Evolutionary conservation across 306 rosid genomes (phyloP).

Genomic region (Bauhinia variegata): DNA sequence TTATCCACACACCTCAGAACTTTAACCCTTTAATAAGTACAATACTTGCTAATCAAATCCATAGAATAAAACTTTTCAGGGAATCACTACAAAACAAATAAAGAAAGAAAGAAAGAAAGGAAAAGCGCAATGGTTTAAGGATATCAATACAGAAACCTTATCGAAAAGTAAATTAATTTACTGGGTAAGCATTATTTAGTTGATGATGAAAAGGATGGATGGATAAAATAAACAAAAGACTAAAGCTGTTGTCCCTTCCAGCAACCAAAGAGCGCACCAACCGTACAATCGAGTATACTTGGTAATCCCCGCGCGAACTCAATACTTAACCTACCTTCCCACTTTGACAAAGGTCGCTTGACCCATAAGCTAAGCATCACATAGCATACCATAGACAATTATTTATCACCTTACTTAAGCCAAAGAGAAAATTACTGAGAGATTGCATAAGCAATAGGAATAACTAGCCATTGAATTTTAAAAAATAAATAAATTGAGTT

Average conservation of each 20-base stretch:
- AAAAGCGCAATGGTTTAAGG: conserved; percentile 11
- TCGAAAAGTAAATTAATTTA: conserved; percentile 10
- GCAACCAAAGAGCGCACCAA: conserved; percentile 48
- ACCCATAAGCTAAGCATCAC: conserved; percentile 45
- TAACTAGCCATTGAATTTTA: too few relatives aligned
- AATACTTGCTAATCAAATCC: not conserved
- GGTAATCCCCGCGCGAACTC: not conserved
- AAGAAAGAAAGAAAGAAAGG: too few relatives aligned
- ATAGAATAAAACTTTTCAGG: conserved; percentile 1
- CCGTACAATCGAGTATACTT: too few relatives aligned
- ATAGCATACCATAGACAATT: not conserved
- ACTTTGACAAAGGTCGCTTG: conserved; percentile 42
- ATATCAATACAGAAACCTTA: not conserved
- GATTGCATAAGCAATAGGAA: too few relatives aligned
- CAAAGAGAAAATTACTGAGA: too few relatives aligned
- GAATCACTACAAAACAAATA: not conserved
- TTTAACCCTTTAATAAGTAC: too few relatives aligned
- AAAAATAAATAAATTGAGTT: too few relatives aligned
- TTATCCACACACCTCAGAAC: too few relatives aligned
- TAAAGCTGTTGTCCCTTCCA: conserved; percentile 39
- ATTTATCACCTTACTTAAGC: too few relatives aligned
- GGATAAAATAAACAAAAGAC: too few relatives aligned
- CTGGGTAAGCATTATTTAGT: not conserved
- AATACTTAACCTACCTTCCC: conserved; percentile 7
- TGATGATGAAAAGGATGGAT: too few relatives aligned